Conservation (phyloP, 352 stramenopile genomes). For the Globisporangium cylindrosporum region DNA sequence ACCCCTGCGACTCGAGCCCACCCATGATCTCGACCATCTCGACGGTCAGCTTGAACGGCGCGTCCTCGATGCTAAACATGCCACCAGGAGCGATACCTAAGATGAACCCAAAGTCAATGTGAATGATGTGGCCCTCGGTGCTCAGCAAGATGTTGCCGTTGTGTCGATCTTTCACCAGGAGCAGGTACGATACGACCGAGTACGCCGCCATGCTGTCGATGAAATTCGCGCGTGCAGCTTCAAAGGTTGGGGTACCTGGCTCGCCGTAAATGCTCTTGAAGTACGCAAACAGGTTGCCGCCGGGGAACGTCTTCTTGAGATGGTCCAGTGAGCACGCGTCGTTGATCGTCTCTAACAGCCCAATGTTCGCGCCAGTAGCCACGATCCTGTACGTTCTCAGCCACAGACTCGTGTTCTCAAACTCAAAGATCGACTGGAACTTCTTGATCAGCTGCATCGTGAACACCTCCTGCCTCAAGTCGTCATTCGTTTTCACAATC, state of each 20-base stretch:
- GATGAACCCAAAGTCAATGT: conserved; percentile 99
- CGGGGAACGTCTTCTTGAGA: conserved; percentile 92
- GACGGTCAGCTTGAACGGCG: conserved; percentile 98
- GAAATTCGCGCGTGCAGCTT: conserved; percentile 90
- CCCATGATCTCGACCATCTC: conserved; percentile 98
- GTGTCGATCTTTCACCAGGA: conserved; percentile 98
- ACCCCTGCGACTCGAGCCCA: conserved; percentile 81
- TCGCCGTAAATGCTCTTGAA: conserved; percentile 74
- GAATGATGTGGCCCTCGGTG: conserved; percentile 93
- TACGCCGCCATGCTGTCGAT: conserved; percentile 95
- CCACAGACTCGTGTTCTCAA: conserved; percentile 90
- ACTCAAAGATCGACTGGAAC: conserved; percentile 94
- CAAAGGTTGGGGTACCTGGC: conserved; percentile 34
- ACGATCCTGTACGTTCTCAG: conserved; percentile 95
- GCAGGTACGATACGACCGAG: conserved; percentile 96
- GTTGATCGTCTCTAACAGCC: conserved; percentile 94
- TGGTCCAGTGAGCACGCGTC: conserved; percentile 96
- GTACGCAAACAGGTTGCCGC: conserved; percentile 88
- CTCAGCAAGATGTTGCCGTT: conserved; percentile 99
- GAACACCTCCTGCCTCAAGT: conserved; percentile 96
- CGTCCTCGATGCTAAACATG: conserved; percentile 96
- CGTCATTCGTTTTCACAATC: conserved; percentile 98
- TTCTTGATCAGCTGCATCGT: conserved; percentile 96
- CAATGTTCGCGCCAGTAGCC: conserved; percentile 91
- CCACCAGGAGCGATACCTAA: conserved; percentile 96